A percentile compares a stretch with the other conserved stretches of the same genome.
Evolutionary conservation across 164 flowering plant species (phyloP).

Genomic region (Magnolia officinalis): DNA sequence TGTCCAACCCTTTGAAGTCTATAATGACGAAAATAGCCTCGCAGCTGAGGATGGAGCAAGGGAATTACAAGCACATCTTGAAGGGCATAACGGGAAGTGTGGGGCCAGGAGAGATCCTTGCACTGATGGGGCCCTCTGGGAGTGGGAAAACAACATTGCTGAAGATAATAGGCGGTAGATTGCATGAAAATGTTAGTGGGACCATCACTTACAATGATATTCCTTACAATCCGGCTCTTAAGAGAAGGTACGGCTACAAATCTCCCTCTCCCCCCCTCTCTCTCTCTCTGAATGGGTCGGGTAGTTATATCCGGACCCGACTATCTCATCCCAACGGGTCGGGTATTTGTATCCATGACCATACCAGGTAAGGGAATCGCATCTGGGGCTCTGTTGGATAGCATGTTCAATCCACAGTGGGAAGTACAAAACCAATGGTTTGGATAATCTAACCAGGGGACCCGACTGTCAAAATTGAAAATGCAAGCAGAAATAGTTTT

Average conservation of each 20-base stretch:
- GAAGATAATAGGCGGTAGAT: constrained; percentile 77
- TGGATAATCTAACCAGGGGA: no score
- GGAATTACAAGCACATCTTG: constrained; percentile 66
- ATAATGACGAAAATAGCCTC: constrained; percentile 50
- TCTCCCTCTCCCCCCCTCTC: neutral
- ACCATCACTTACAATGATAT: constrained; percentile 73
- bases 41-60: constrained; percentile 46
- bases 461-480: no score
- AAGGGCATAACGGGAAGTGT: constrained; percentile 88
- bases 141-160: constrained; percentile 93
- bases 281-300: neutral
- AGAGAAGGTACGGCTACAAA: constrained; percentile 54
- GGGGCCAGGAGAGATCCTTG: constrained; percentile 87
- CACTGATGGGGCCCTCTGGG: constrained; percentile 99
- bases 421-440: no score
- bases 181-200: constrained; percentile 72
- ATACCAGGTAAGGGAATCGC: no score
- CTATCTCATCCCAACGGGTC: no score
- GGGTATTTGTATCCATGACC: no score
- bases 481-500: no score
- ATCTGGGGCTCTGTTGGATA: no score
- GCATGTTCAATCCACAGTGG: no score
- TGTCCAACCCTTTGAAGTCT: constrained; percentile 56
- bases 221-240: constrained; percentile 69
- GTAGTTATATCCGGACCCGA: no score